Evolutionary conservation across 768 basidiomycete genomes (phyloP).

Genomic region (Amanita molliuscula): DNA sequence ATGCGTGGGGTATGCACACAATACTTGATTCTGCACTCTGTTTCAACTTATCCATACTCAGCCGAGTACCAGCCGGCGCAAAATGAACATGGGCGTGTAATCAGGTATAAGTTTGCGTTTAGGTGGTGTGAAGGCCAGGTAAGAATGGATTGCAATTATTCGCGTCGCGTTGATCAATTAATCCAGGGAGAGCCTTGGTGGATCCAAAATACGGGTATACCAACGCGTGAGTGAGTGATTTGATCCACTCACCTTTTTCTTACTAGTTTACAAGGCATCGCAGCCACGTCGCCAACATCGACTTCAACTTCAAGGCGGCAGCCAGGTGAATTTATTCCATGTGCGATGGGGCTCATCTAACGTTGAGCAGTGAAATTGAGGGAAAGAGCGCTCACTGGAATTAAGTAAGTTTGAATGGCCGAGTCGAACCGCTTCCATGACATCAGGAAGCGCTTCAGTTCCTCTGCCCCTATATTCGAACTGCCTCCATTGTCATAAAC

Average conservation of each 20-base stretch:
- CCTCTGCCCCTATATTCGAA: constrained; percentile 11
- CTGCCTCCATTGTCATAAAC: constrained; percentile 33
- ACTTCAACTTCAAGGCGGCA: not conserved
- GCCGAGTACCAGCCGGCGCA: constrained; percentile 53
- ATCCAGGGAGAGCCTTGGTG: constrained; percentile 39
- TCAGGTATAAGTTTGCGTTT: constrained; percentile 76
- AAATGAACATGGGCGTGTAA: constrained; percentile 41
- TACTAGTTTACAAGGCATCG: not conserved
- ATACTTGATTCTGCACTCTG: not conserved
- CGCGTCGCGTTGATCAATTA: not conserved
- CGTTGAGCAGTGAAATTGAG: not conserved
- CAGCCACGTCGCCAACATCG: not conserved
- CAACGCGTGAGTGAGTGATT: not conserved
- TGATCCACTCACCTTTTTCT: not conserved
- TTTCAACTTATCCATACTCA: constrained; percentile 13
- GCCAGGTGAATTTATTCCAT: not conserved
- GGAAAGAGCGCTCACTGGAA: not conserved
- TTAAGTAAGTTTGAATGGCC: constrained; percentile 1
- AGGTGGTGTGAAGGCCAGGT: constrained; percentile 75
- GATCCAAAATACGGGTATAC: constrained; percentile 11
- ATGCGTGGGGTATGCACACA: constrained; percentile 52
- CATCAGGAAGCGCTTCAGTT: constrained; percentile 11
- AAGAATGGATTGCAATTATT: not conserved
- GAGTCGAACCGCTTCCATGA: not conserved
- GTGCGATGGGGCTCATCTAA: not conserved